Percentiles rank a stretch among this genome's conserved stretches.
Conservation (phyloP, 331 rosid genomes). For the Quercus phellos region DNA sequence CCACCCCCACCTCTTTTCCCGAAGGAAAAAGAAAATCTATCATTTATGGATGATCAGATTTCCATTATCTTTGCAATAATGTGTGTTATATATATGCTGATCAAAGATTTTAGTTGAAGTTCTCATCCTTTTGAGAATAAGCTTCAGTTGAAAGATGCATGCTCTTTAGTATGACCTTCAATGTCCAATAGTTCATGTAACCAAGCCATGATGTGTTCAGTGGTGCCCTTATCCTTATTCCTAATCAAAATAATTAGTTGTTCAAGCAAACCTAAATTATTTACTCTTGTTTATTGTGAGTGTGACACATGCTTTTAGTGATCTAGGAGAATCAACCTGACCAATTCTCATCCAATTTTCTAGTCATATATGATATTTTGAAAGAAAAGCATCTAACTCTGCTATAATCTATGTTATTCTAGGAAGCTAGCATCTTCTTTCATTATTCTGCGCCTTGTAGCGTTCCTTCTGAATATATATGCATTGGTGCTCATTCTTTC, state of each 20-base stretch:
- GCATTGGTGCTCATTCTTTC: background rate
- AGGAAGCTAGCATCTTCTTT: background rate
- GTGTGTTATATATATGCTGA: constrained; percentile 11
- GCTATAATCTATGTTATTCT: background rate
- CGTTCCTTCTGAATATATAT: too few relatives aligned
- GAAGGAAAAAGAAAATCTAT: background rate
- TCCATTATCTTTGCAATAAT: background rate
- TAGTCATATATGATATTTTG: background rate
- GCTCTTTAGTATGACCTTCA: constrained; percentile 5
- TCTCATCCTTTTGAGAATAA: constrained; percentile 14
- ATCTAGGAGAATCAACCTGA: background rate
- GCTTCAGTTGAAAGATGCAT: background rate
- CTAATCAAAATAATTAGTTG: background rate
- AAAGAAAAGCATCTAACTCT: background rate
- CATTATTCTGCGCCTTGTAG: background rate
- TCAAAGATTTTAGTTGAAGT: constrained; percentile 6
- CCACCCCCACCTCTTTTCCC: background rate
- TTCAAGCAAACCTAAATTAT: background rate
- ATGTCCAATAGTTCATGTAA: background rate
- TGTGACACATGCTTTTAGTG: background rate
- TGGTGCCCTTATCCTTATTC: background rate
- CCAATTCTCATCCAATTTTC: constrained; percentile 7
- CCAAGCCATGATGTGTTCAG: background rate
- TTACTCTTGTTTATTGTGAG: background rate
- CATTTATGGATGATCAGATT: background rate